Evolutionary conservation across 345 rosid genomes (phyloP).

Genomic region (Melastoma malabathricum): DNA sequence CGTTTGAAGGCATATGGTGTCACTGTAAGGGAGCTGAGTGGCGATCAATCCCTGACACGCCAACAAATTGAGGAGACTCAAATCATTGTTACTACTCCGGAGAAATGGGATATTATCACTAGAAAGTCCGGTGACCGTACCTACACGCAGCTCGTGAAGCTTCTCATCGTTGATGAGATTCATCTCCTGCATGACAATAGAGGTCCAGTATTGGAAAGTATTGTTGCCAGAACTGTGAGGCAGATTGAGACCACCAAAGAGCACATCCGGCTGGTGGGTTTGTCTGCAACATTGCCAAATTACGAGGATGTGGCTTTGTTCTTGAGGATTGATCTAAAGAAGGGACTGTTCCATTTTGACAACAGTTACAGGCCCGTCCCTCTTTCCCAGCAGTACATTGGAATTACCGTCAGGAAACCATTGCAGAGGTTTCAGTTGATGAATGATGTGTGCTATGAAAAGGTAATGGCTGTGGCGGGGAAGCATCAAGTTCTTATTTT

Average conservation of each 20-base stretch:
- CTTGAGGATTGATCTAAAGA: conserved; percentile 52
- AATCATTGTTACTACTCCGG: conserved; percentile 93
- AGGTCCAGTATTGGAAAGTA: conserved; percentile 98
- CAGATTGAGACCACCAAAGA: conserved; percentile 88
- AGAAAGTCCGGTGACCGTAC: conserved; percentile 99
- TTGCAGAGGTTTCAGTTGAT: conserved; percentile 93
- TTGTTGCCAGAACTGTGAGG: conserved; percentile 92
- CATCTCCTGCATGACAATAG: conserved; percentile 96
- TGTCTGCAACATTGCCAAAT: conserved; percentile 93
- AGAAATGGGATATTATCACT: conserved; percentile 95
- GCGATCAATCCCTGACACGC: conserved; percentile 83
- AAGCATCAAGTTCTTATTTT: conserved; percentile 93
- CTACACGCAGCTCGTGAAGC: conserved; percentile 77
- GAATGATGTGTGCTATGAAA: conserved; percentile 89
- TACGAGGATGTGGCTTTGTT: conserved; percentile 89
- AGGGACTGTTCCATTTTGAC: conserved; percentile 81
- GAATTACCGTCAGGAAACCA: conserved; percentile 82
- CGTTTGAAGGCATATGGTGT: conserved; percentile 65
- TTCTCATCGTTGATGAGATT: conserved; percentile 86
- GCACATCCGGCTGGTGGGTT: conserved; percentile 85
- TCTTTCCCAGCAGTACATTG: conserved; percentile 83
- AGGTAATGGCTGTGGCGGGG: conserved; percentile 85
- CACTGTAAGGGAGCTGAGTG: conserved; percentile 82
- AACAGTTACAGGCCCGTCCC: conserved; percentile 95
- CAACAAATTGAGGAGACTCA: conserved; percentile 96